Evolutionary conservation across 352 stramenopile species (phyloP).

Genomic region (Pythium folliculosum): DNA sequence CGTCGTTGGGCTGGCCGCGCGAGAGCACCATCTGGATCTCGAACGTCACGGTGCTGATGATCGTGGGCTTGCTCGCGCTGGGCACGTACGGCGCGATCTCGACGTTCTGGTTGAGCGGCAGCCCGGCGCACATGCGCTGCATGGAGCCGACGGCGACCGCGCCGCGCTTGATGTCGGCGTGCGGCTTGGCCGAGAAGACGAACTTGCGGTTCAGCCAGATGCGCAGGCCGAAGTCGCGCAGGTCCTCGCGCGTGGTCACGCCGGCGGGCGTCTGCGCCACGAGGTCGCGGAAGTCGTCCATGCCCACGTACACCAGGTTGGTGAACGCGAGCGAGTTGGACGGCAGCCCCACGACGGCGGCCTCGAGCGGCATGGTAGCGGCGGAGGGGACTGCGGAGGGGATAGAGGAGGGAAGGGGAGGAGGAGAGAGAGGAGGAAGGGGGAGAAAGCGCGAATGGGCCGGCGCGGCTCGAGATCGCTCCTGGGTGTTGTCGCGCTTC

Average conservation of each 20-base stretch:
- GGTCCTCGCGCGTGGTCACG: constrained; percentile 66
- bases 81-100: constrained; percentile 68
- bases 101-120: constrained; percentile 68
- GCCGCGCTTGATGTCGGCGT: constrained; percentile 62
- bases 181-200: constrained; percentile 73
- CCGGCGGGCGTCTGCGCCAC: constrained; percentile 62
- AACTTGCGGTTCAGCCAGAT: constrained; percentile 85
- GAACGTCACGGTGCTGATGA: constrained; percentile 76
- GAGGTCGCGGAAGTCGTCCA: constrained; percentile 74
- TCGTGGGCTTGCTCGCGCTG: constrained; percentile 33
- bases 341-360: constrained; percentile 61
- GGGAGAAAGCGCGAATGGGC: neutral
- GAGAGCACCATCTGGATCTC: constrained; percentile 82
- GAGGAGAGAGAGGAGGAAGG: neutral
- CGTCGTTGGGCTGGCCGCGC: constrained; percentile 55
- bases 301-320: constrained; percentile 80
- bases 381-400: neutral
- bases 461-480: neutral
- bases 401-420: neutral
- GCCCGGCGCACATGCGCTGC: constrained; percentile 75
- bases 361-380: constrained; percentile 55
- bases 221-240: constrained; percentile 74
- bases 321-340: constrained; percentile 82
- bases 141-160: constrained; percentile 72
- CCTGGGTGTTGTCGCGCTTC: constrained; percentile 3